Percentiles rank a stretch among this genome's conserved stretches.
These are phyloP conservation scores for Boechera stricta DNA, from an alignment of 345 rosid species.

Conservation along the genomic window DNA sequence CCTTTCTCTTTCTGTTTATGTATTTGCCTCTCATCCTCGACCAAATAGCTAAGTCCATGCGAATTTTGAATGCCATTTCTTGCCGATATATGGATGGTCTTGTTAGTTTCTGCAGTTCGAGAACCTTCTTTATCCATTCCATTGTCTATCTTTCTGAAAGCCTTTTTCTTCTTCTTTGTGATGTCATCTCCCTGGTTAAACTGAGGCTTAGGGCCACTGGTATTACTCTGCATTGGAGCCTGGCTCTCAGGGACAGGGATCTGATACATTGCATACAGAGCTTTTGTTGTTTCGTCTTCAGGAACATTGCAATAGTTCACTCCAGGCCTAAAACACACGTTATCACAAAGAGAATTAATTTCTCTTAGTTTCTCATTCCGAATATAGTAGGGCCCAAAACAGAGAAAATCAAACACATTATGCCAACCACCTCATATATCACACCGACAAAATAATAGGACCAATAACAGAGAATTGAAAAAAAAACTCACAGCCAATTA, in stretches of 20 bases:
- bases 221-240: slow-evolving; percentile 51
- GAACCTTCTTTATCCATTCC: slow-evolving; percentile 52
- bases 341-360: slow-evolving; percentile 35
- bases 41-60: slow-evolving; percentile 50
- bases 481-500: slow-evolving; percentile 91
- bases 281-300: slow-evolving; percentile 82
- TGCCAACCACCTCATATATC: slow-evolving; percentile 34
- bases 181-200: slow-evolving; percentile 39
- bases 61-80: slow-evolving; percentile 53
- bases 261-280: slow-evolving; percentile 56
- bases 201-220: slow-evolving; percentile 36
- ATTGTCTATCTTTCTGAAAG: slow-evolving; percentile 54
- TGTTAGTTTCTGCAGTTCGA: slow-evolving; percentile 53
- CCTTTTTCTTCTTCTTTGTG: slow-evolving; percentile 58
- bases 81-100: slow-evolving; percentile 47
- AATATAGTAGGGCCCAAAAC: neutral
- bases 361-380: slow-evolving; percentile 21
- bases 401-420: slow-evolving; percentile 20
- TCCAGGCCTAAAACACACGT: slow-evolving; percentile 68
- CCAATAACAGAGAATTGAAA: slow-evolving; percentile 10
- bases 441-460: slow-evolving; percentile 1
- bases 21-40: slow-evolving; percentile 52
- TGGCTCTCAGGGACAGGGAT: slow-evolving; percentile 55
- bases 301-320: slow-evolving; percentile 74
- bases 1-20: slow-evolving; percentile 67